A percentile compares a stretch with the other conserved stretches of the same genome.
phyloP scores from a whole-genome alignment of 192 early-diverging fungal species.

The Pilobolus umbonatus region DNA sequence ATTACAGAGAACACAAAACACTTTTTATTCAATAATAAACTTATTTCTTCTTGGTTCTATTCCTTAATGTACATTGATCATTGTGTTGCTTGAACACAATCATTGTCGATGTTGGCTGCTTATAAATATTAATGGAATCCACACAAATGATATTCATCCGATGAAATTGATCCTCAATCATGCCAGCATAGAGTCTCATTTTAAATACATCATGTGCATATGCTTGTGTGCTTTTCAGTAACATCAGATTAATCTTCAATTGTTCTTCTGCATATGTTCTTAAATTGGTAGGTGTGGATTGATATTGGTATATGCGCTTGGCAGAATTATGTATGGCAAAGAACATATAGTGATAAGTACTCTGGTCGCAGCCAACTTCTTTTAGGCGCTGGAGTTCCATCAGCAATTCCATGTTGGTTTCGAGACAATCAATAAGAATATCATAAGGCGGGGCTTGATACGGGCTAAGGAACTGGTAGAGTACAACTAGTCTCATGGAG shows the following conservation, averaged over 20 bases:
- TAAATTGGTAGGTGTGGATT: neutral
- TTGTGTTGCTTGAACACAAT: no score
- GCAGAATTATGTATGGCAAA: slow-evolving; percentile 33
- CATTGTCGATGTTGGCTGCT: no score
- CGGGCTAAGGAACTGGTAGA: slow-evolving; percentile 30
- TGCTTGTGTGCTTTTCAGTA: slow-evolving; percentile 19
- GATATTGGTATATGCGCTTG: slow-evolving; percentile 20
- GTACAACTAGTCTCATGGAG: slow-evolving; percentile 27
- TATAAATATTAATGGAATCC: no score
- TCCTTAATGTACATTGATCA: no score
- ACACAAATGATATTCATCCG: neutral
- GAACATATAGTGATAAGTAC: slow-evolving; percentile 36
- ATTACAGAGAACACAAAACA: no score
- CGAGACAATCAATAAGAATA: slow-evolving; percentile 17
- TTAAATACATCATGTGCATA: slow-evolving; percentile 28
- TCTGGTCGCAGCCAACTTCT: slow-evolving; percentile 25
- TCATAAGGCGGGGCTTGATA: neutral
- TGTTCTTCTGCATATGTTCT: slow-evolving; percentile 18
- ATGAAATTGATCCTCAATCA: slow-evolving; percentile 19
- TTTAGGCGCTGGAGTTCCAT: slow-evolving; percentile 15
- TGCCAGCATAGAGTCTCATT: slow-evolving; percentile 25
- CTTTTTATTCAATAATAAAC: no score
- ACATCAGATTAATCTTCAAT: slow-evolving; percentile 17
- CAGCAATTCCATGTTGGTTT: slow-evolving; percentile 23
- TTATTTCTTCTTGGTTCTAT: no score